Evolutionary conservation across 257 asterid species (phyloP).

Genomic region (Nicotiana undulata): DNA sequence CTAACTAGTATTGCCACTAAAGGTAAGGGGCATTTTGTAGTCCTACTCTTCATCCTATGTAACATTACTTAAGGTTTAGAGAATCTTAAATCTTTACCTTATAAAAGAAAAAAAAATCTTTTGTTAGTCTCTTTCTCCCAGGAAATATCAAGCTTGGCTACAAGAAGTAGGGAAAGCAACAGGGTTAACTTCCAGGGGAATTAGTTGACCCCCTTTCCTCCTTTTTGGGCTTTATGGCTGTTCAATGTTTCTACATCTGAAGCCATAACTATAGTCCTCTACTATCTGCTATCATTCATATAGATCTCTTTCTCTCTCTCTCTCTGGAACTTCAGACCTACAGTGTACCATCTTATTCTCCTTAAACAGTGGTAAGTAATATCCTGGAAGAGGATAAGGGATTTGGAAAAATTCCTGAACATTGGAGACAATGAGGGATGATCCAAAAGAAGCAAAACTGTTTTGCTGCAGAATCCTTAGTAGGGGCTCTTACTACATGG

Average conservation of each 20-base stretch:
- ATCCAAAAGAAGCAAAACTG: background rate
- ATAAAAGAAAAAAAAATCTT: background rate
- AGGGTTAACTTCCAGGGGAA: background rate
- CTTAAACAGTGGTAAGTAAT: background rate
- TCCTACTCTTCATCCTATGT: background rate
- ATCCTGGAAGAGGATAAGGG: background rate
- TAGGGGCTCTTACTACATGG: background rate
- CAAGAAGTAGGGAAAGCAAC: background rate
- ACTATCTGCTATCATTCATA: background rate
- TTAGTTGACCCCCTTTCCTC: background rate
- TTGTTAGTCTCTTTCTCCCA: background rate
- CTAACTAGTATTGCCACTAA: constrained; percentile 87
- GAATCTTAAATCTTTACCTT: background rate
- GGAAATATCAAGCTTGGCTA: background rate
- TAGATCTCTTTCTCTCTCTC: background rate
- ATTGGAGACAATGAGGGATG: background rate
- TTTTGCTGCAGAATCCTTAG: background rate
- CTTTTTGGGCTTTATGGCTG: background rate
- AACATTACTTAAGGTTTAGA: background rate
- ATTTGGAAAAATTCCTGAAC: background rate
- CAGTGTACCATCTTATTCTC: background rate
- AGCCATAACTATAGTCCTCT: background rate
- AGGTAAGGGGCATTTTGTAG: constrained; percentile 36
- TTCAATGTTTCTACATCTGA: background rate
- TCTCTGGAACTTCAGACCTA: background rate